These are phyloP conservation scores for Acanthamoeba lenticulata DNA, from an alignment of 208 protist species.

Conservation along the genomic window DNA sequence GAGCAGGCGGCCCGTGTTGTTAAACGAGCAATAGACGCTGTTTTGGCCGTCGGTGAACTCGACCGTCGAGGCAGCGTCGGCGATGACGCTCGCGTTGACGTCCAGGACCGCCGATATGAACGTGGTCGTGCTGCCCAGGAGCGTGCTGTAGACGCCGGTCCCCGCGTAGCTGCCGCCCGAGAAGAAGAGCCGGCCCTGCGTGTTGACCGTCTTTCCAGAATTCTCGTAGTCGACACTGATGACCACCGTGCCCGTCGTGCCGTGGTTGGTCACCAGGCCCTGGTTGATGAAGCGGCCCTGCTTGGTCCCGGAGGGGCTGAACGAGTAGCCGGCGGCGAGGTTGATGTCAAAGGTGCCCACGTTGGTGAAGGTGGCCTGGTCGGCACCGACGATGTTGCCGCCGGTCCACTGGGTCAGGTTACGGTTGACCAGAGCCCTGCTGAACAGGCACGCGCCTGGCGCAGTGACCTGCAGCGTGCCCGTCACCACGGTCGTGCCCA, in stretches of 20 bases:
- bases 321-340: background rate
- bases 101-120: slow-evolving; percentile 7
- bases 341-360: slow-evolving; percentile 3
- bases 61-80: slow-evolving; percentile 44
- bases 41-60: slow-evolving; percentile 21
- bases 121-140: background rate
- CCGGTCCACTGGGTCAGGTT: slow-evolving; percentile 41
- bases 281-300: background rate
- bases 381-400: background rate
- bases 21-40: slow-evolving; percentile 49
- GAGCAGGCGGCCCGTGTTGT: background rate
- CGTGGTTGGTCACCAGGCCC: background rate
- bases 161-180: slow-evolving; percentile 54
- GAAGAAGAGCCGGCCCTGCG: background rate
- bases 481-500: slow-evolving; percentile 27
- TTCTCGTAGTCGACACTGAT: slow-evolving; percentile 27
- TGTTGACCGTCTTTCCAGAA: background rate
- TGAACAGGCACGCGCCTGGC: background rate
- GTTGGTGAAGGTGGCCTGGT: slow-evolving; percentile 47
- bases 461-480: background rate
- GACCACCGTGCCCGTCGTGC: background rate
- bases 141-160: slow-evolving; percentile 1
- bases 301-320: background rate
- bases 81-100: slow-evolving; percentile 15
- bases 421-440: slow-evolving; percentile 21